Evolutionary conservation across 495 filamentous ascomycete species (phyloP), one percentile per base, ranked within the genome.

Genomic region (Xylaria cubensis): DNA sequence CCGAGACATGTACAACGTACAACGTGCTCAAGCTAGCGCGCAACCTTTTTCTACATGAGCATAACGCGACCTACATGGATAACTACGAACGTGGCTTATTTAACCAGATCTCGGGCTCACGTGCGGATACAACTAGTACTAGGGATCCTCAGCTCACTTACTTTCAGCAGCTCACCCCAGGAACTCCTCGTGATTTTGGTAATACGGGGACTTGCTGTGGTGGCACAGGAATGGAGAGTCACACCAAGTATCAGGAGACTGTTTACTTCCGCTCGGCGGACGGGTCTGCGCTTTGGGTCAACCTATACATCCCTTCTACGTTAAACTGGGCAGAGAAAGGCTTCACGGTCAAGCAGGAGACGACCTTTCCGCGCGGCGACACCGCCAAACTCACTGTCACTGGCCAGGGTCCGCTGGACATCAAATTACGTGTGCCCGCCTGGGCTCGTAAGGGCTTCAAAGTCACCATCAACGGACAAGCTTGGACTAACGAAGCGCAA

Each of bases 131-230:
- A 6, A 29, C 36, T 9, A 71, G 64, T 65, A 71, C 69, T 29
- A 71, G 72, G 7, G 74, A 76, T 17, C 74, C 74, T 13, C 76
- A 77, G 19, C 74, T 80, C 39, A 81, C 79, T 6, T 81, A 81
- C 67, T 81, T 80, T 69, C 73, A 77, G 39, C 70, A 75, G 26
- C 77, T 81, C 42, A 77, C 75, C n/a, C 79, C 79, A 7, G 76
- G 79, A 32, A 72, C 71, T 0, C 50, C 67, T 6, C 76, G 79
- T 41, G 78, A 80, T 55, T 81, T 75, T 59, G 74, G 72, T 9
- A 71, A 79, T 67, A 79, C 78, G 12, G 76, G 76, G 36, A 80
- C 78, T 69, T 81, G 79, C 74, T 81, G 79, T 34, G 78, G 79
- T 44, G 79, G 79, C 10, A 80, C 79, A 0, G 77, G 76, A 10